Percentiles rank a stretch among this genome's conserved stretches.
Evolutionary conservation across 1,139 yeast genomes (phyloP).

Genomic region (Kodamaea fungicola): DNA sequence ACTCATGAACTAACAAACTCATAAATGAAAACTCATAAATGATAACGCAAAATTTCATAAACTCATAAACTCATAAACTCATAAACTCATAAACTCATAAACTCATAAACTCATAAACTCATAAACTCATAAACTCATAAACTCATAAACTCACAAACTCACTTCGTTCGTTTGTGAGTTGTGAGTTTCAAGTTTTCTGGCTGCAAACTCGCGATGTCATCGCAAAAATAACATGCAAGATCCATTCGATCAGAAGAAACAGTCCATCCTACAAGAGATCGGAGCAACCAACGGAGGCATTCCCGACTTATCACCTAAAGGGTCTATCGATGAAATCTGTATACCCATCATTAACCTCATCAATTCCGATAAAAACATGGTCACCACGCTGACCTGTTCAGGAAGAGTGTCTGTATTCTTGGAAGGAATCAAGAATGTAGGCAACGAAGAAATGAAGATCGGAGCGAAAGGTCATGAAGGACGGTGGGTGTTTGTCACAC

Average conservation of each 20-base stretch:
- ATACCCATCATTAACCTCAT: slow-evolving; percentile 68
- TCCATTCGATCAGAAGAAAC: slow-evolving; percentile 69
- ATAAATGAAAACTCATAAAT: no score
- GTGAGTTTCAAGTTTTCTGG: no score
- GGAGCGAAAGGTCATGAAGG: slow-evolving; percentile 91
- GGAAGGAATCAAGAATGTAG: slow-evolving; percentile 51
- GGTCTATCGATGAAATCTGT: slow-evolving; percentile 70
- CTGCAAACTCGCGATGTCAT: slow-evolving; percentile 1
- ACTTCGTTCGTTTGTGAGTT: no score
- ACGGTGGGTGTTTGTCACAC: slow-evolving; percentile 80
- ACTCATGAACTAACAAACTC: no score
- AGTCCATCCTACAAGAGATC: slow-evolving; percentile 54
- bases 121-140: no score
- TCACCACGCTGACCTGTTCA: slow-evolving; percentile 85
- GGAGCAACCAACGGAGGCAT: slow-evolving; percentile 35
- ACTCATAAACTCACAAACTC: no score
- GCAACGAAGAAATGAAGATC: slow-evolving; percentile 34
- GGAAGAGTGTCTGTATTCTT: slow-evolving; percentile 80
- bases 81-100: no score
- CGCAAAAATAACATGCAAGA: slow-evolving; percentile 29
- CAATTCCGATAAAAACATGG: slow-evolving; percentile 62
- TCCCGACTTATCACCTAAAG: slow-evolving; percentile 81
- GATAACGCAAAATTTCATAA: no score
- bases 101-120: no score
- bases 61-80: no score